phyloP scores from a whole-genome alignment of 331 rosid genomes.

The Malus hybrid region DNA sequence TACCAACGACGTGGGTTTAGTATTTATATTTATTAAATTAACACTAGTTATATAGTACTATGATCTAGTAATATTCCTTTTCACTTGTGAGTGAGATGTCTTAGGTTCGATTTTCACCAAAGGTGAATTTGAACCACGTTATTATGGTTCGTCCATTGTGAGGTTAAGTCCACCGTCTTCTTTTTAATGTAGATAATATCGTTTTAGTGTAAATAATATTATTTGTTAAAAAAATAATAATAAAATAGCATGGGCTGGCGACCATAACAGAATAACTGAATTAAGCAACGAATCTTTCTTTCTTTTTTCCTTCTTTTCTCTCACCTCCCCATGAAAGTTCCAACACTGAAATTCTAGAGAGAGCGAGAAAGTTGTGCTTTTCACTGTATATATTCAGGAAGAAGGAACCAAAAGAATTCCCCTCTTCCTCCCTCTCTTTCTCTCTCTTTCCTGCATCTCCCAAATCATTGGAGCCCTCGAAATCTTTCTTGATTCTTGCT shows the following conservation, averaged over 20 bases:
- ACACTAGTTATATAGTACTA: too few relatives aligned
- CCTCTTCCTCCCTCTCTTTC: slow-evolving; percentile 12
- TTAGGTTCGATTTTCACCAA: too few relatives aligned
- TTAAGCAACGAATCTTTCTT: slow-evolving; percentile 66
- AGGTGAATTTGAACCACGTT: too few relatives aligned
- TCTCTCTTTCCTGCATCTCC: slow-evolving; percentile 4
- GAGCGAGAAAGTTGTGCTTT: not conserved
- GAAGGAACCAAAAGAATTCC: slow-evolving; percentile 12
- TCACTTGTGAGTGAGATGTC: too few relatives aligned
- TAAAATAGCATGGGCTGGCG: slow-evolving; percentile 29
- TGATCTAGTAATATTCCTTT: too few relatives aligned
- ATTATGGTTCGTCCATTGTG: too few relatives aligned
- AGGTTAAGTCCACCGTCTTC: too few relatives aligned
- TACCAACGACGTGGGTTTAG: too few relatives aligned
- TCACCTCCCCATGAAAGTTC: slow-evolving; percentile 39
- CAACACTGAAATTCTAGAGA: not conserved
- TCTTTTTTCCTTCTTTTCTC: slow-evolving; percentile 10
- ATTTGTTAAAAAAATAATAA: too few relatives aligned
- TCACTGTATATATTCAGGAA: slow-evolving; percentile 15
- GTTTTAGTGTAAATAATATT: too few relatives aligned
- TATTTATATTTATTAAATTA: too few relatives aligned
- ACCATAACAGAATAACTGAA: slow-evolving; percentile 52
- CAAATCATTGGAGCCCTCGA: slow-evolving; percentile 14
- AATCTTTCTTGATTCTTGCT: slow-evolving; percentile 25
- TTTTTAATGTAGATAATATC: too few relatives aligned